Evolutionary conservation across 176 grass and related monocot species (phyloP).

Genomic region (Oryza meyeriana): DNA sequence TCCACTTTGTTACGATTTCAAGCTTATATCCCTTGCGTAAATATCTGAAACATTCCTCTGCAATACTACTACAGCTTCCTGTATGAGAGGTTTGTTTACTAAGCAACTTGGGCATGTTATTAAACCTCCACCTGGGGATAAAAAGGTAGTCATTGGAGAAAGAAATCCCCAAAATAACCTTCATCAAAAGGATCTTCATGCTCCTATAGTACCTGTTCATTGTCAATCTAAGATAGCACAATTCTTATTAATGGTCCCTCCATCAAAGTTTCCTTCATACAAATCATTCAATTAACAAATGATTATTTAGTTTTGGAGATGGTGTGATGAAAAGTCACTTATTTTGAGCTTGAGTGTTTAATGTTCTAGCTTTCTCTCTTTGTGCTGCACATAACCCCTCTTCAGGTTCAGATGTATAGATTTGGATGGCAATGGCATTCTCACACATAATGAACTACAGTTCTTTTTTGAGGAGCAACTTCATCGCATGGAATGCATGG

Average conservation of each 20-base stretch:
- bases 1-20: background rate
- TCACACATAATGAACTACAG: conserved; percentile 87
- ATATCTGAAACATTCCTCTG: background rate
- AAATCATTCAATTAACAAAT: conserved; percentile 5
- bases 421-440: conserved; percentile 84
- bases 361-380: conserved; percentile 15
- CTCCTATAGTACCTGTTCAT: background rate
- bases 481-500: conserved; percentile 98
- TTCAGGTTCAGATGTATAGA: conserved; percentile 95
- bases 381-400: conserved; percentile 27
- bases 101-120: conserved; percentile 7
- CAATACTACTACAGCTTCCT: no score
- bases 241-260: background rate
- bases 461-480: conserved; percentile 97
- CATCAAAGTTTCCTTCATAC: conserved; percentile 3
- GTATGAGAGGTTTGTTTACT: no score
- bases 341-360: background rate
- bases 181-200: background rate
- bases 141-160: background rate
- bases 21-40: background rate
- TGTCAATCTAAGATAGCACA: background rate
- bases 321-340: background rate
- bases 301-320: background rate
- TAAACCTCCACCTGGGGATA: background rate
- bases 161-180: background rate